A percentile compares a stretch with the other conserved stretches of the same genome.
Evolutionary conservation across 1,284 basidiomycete species (phyloP).

Genomic region (Ceratobasidium sp.): DNA sequence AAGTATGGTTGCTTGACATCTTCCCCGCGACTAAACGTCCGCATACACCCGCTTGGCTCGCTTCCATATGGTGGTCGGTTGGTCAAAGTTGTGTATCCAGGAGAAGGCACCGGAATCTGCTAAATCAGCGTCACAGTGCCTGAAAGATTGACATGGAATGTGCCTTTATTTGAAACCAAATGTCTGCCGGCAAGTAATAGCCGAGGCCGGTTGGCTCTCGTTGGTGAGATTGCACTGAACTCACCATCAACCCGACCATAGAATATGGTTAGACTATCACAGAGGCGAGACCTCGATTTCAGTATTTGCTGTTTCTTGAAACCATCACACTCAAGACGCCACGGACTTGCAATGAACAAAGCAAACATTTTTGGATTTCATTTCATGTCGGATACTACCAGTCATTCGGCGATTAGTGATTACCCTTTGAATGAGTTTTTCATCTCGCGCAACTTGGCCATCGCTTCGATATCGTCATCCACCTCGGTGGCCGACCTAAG

Average conservation of each 20-base stretch:
- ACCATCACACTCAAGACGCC: not conserved
- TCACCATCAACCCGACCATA: not conserved
- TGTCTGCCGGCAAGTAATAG: slow-evolving; percentile 1
- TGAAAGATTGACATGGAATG: slow-evolving; percentile 11
- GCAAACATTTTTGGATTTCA: not conserved
- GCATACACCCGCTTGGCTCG: not conserved
- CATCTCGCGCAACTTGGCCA: slow-evolving; percentile 78
- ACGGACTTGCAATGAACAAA: not conserved
- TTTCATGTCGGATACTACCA: not conserved
- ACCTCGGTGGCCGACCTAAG: slow-evolving; percentile 61
- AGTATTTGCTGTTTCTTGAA: not conserved
- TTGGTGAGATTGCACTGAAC: not conserved
- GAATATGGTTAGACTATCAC: not conserved
- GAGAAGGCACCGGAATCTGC: slow-evolving; percentile 37
- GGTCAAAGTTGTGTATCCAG: not conserved
- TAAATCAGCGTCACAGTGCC: slow-evolving; percentile 13
- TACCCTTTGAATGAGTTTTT: slow-evolving; percentile 82
- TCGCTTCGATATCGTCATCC: slow-evolving; percentile 65
- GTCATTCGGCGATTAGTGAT: slow-evolving; percentile 6
- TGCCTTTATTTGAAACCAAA: not conserved
- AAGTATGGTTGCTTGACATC: too few relatives aligned
- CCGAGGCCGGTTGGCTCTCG: slow-evolving; percentile 8
- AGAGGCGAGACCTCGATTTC: not conserved
- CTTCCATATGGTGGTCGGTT: not conserved
- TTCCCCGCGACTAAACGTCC: slow-evolving; percentile 6